These are phyloP conservation scores for Ogataea wickerhamii DNA, from an alignment of 805 yeast species.

Conservation along the genomic window DNA sequence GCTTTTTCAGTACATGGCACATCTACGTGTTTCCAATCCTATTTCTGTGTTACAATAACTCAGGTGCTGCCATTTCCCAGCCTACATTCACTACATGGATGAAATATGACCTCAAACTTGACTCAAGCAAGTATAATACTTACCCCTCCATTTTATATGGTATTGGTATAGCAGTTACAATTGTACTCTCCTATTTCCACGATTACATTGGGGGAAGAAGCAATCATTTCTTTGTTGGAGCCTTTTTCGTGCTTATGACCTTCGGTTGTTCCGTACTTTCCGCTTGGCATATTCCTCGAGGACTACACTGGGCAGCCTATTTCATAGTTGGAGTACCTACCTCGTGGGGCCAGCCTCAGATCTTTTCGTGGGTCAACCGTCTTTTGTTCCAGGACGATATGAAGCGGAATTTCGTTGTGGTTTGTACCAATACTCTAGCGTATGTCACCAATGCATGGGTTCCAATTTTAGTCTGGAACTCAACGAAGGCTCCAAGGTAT, in stretches of 20 bases:
- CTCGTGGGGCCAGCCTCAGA: slow-evolving; percentile 52
- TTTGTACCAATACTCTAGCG: slow-evolving; percentile 38
- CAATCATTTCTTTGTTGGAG: slow-evolving; percentile 36
- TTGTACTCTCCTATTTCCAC: slow-evolving; percentile 35
- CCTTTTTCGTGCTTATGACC: slow-evolving; percentile 36
- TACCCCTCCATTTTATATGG: slow-evolving; percentile 40
- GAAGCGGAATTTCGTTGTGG: slow-evolving; percentile 39
- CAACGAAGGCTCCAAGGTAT: slow-evolving; percentile 36
- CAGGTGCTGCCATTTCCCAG: slow-evolving; percentile 33
- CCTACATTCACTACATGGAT: slow-evolving; percentile 46
- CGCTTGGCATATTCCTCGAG: slow-evolving; percentile 45
- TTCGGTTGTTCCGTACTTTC: slow-evolving; percentile 43
- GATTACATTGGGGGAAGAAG: slow-evolving; percentile 35
- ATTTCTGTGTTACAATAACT: slow-evolving; percentile 37
- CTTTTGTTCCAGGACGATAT: slow-evolving; percentile 40
- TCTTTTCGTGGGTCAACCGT: slow-evolving; percentile 54
- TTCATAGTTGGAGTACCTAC: slow-evolving; percentile 46
- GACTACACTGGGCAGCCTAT: slow-evolving; percentile 49
- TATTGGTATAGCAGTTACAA: slow-evolving; percentile 36
- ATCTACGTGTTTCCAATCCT: slow-evolving; percentile 40
- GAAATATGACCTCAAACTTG: slow-evolving; percentile 33
- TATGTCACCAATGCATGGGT: slow-evolving; percentile 41
- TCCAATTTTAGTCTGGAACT: slow-evolving; percentile 39
- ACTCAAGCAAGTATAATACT: slow-evolving; percentile 35
- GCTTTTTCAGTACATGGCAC: slow-evolving; percentile 46